Percentiles rank a stretch among this genome's conserved stretches.
phyloP scores from a whole-genome alignment of 2,329 filamentous ascomycete genomes.

The Botrytis byssoidea region DNA sequence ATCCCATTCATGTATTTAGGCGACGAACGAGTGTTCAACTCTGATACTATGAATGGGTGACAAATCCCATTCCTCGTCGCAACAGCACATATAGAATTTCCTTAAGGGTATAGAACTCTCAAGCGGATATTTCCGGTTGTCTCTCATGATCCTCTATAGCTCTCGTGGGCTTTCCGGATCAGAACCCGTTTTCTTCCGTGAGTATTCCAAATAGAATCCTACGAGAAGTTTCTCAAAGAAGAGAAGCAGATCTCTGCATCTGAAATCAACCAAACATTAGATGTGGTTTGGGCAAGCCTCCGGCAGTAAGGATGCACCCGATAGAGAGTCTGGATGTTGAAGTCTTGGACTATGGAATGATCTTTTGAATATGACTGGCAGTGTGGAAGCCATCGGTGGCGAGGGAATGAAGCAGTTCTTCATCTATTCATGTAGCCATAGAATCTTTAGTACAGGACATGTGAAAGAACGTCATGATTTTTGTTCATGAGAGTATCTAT shows the following conservation, averaged over 20 bases:
- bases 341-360: not conserved
- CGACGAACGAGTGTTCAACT: conserved; percentile 46
- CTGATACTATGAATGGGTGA: conserved; percentile 66
- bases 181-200: conserved; percentile 58
- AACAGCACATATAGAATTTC: not conserved
- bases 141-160: not conserved
- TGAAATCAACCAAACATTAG: not conserved
- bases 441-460: not conserved
- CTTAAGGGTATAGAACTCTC: not conserved
- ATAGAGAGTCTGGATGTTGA: not conserved
- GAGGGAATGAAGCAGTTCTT: not conserved
- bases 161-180: not conserved
- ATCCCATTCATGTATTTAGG: conserved; percentile 68
- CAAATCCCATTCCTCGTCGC: conserved; percentile 58
- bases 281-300: not conserved
- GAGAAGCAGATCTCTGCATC: not conserved
- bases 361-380: not conserved
- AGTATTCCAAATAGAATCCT: not conserved
- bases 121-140: not conserved
- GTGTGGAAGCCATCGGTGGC: not conserved
- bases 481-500: too few relatives aligned
- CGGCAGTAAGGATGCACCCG: not conserved
- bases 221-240: not conserved
- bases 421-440: not conserved
- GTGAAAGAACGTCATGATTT: not conserved